Evolutionary conservation across 2,329 filamentous ascomycete species (phyloP), one percentile per base, ranked within the genome.

Genomic region (Sporothrix pallida): DNA sequence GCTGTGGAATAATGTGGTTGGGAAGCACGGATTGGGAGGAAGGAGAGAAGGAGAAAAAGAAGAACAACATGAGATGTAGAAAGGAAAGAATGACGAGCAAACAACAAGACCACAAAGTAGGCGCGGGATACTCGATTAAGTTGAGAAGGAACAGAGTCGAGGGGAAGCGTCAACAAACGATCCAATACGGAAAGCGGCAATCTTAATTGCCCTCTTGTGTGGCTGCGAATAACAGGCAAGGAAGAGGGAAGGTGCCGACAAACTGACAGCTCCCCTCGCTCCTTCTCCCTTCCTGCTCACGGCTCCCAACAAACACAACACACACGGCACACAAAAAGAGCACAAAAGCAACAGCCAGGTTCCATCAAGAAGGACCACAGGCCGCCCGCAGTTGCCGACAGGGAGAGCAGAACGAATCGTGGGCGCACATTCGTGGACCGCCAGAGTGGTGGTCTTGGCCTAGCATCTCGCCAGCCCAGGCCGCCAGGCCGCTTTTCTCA

Each of bases 111-210:
- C 15, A 6, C 5, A 72, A 17, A 50, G 12, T 4, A 72, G 15
- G 5, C 20, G 46, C 23, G n/a, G 58, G 12, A 67, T 62, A 23
- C 20, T 48, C 42, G n/a, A 26, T 48, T 46, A 4, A 26, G 42
- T 56, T 17, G 26, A 52, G 67, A 70, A 70, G 50, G 67, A 70
- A n/a, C 67, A 10, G 10, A 68, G 23, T 48, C 42, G 46, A 52
- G 23, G 37, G 46, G 26, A 52, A 13, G 31, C 50, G 67, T 70
- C 67, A 56, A 70, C 67, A 70, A 70, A 70, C 50, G 67, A 37
- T n/a, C 68, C 37, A 70, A 52, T 58, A 46, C 52, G 68, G 68
- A 70, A 58, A 20, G 68, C 52, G 68, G 68, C 68, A 70, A 60
- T 70, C 52, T 70, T 60, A 58, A 17, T 46, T 44, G 50, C n/a